Conservation (phyloP, 2,329 filamentous ascomycete species). For the Sclerotinia spermophila region DNA sequence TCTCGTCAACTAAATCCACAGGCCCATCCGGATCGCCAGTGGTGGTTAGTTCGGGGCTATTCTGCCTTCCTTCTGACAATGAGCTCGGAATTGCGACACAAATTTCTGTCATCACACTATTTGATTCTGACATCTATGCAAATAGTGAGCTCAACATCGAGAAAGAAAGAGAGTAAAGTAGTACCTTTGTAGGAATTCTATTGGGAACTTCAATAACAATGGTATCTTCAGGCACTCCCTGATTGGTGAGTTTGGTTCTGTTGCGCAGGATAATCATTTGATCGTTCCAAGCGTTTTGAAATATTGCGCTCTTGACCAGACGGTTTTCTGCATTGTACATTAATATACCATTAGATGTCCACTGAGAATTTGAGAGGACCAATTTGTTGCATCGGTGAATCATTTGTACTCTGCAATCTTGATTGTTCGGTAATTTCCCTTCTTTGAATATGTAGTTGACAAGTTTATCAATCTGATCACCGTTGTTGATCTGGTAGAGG, state of each 20-base stretch:
- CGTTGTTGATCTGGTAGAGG: not conserved
- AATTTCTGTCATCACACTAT: not conserved
- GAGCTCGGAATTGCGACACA: not conserved
- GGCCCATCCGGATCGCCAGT: not conserved
- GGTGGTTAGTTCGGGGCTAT: not conserved
- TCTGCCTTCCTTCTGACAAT: not conserved
- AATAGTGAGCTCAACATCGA: not conserved
- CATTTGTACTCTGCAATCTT: not conserved
- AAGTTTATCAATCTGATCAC: not conserved
- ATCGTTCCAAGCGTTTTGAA: constrained; percentile 3
- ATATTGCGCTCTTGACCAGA: not conserved
- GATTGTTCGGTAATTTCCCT: not conserved
- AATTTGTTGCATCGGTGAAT: constrained; percentile 1
- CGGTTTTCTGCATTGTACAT: not conserved
- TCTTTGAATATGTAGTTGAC: not conserved
- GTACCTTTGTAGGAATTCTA: not conserved
- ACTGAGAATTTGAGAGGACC: not conserved
- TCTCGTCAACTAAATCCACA: not conserved
- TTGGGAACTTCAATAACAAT: not conserved
- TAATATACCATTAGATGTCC: not conserved
- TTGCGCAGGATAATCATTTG: not conserved
- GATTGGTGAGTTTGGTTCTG: not conserved
- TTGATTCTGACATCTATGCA: not conserved
- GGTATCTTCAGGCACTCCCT: not conserved
- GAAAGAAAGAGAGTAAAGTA: not conserved